Base-by-base conservation (phyloP, 176 grass and related monocot genomes). In the Rhynchospora breviuscula region DNA sequence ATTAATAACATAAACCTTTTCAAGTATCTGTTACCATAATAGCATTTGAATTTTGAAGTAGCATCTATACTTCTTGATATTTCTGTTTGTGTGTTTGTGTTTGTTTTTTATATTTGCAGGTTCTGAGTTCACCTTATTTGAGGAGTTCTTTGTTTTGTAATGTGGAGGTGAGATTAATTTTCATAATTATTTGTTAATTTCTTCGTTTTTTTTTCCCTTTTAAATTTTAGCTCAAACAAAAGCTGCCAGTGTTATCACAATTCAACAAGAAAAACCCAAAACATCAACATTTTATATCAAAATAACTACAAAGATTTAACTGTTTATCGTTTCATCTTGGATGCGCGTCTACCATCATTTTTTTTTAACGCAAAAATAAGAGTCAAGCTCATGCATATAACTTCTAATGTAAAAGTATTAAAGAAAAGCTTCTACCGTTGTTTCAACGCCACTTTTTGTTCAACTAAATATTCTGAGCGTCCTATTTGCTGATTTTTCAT, bases 61-160 rank as follows among this genome's bases (percentile, higher is more conserved):
- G 10, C 10, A 59, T 15, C 44, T 63, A n/a, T 33, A 78, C 61
- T 58, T 18, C 40, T 57, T 79, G 3, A 64, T 14, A 56, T 63
- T 17, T 4, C 67, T 80, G 46, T 81, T 66, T 84, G 5, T 75
- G 46, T 56, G 49, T 25, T 2, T 52, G 5, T 73, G 5, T 73
- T 10, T 74, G 23, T 29, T 45, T 69, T 45, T 8, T 67, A 40
- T 40, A 57, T 57, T 23, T 57, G 45, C 85, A 97, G 95, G 95
- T 97, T 58, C 79, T 98, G 49, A 95, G 91, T 84, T 87, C 91
- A 47, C 96, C 96, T 8, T 98, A 98, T 86, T 87, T 98, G 57
- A 89, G 81, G 23, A 46, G 83, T 60, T 67, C 86, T 8, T 56
- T 82, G 23, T 17, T 74, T 2, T 89, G 86, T 31, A 22, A 78